Evolutionary conservation across 371 early-diverging fungal genomes (phyloP), one percentile per base, ranked within the genome.

Genomic region (Apophysomyces elegans): DNA sequence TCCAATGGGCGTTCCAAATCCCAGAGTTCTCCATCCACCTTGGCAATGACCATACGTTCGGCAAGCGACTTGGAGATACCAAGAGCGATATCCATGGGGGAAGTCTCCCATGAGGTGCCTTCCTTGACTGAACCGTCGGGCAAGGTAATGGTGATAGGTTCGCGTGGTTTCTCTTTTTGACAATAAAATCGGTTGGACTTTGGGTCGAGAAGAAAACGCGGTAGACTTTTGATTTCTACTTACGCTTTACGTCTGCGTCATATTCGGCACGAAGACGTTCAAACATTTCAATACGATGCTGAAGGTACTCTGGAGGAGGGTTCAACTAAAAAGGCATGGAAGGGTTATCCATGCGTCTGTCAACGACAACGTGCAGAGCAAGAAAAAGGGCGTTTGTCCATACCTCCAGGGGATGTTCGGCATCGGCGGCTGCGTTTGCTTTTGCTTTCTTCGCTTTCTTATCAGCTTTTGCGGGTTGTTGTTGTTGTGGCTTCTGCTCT

Each of bases 71-170:
- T 97, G 71, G 91, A 81, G 69, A 98, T 91, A 38, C 82, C 80
- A 66, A 85, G 85, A 16, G 98, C 99, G 78, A 99, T 91, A 44
- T 92, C 92, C 86, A 98, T 80, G n/a, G 99, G 99, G 13, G 95
- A 92, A 32, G 99, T 99, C 78, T 97, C 97, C 94, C 94, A 99
- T n/a, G 98, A 81, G 38, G 72, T 89, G 56, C 95, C 99, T 65
- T 93, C 92, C 67, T 91, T 89, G 59, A 73, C 78, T 39, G 88
- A 80, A 50, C 96, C 98, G 72, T 98, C 96, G 43, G 96, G 95
- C 43, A 99, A 86, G 44, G 95, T 94, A 67, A 99, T 85, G 47
- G 84, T 87, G 81, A 99, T 98, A 60, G 89, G 81, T 61, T 85
- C 91, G 54, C 96, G 93, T 18, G 95, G 93, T 75, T 93, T 85